Evolutionary conservation across 352 stramenopile genomes (phyloP).

Genomic region (Phytophthora agathidicida): DNA sequence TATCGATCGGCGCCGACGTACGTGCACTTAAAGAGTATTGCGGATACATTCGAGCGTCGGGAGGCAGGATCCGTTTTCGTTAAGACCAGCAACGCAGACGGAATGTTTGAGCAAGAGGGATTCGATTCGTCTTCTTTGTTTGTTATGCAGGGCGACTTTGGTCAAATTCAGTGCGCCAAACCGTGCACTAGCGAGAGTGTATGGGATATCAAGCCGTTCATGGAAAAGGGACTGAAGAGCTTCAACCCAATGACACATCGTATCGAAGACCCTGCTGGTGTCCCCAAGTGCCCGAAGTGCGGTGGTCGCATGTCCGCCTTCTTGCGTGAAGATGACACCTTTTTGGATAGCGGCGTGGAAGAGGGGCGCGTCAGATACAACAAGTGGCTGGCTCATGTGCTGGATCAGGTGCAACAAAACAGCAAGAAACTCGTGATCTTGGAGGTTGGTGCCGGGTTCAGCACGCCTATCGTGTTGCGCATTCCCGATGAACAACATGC

Average conservation of each 20-base stretch:
- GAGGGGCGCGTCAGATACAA: slow-evolving; percentile 42
- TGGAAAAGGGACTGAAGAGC: slow-evolving; percentile 52
- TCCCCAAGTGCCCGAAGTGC: slow-evolving; percentile 62
- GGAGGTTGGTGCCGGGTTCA: slow-evolving; percentile 75
- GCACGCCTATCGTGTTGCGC: slow-evolving; percentile 65
- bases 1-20: slow-evolving; percentile 62
- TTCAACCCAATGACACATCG: slow-evolving; percentile 62
- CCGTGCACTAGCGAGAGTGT: slow-evolving; percentile 54
- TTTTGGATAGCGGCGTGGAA: slow-evolving; percentile 51
- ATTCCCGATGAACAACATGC: slow-evolving; percentile 62
- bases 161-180: slow-evolving; percentile 56
- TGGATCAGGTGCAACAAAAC: slow-evolving; percentile 37
- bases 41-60: slow-evolving; percentile 40
- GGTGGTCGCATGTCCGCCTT: slow-evolving; percentile 54
- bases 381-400: slow-evolving; percentile 39
- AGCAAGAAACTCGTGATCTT: slow-evolving; percentile 72
- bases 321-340: slow-evolving; percentile 52
- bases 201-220: slow-evolving; percentile 57
- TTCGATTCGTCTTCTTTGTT: slow-evolving; percentile 61
- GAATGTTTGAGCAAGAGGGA: slow-evolving; percentile 75
- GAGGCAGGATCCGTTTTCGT: slow-evolving; percentile 54
- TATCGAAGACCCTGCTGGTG: slow-evolving; percentile 51
- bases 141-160: slow-evolving; percentile 71
- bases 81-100: slow-evolving; percentile 76
- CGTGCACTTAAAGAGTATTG: slow-evolving; percentile 51